These are phyloP conservation scores for Claviceps africana DNA, from an alignment of 2,329 filamentous ascomycete genomes.

Conservation along the genomic window DNA sequence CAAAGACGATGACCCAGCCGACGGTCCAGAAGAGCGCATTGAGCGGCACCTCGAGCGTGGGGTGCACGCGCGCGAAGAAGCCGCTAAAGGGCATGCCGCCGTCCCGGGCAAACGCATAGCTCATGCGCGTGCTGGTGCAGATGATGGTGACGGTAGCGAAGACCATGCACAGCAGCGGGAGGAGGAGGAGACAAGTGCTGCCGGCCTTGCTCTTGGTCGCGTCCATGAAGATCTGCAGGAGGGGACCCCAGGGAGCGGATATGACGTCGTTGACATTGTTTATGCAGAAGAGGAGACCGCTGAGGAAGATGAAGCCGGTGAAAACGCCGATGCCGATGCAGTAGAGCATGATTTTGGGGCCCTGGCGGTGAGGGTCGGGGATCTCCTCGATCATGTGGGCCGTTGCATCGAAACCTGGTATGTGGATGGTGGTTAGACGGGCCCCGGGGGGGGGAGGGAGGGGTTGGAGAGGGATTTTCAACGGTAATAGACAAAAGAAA, in stretches of 20 bases:
- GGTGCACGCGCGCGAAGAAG: conserved; percentile 48
- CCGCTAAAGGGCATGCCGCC: conserved; percentile 40
- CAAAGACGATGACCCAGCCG: conserved; percentile 51
- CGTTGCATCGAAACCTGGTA: conserved; percentile 31
- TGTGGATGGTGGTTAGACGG: not conserved
- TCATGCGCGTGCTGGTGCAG: conserved; percentile 53
- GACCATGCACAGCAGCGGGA: conserved; percentile 49
- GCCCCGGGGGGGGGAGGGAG: too few relatives aligned
- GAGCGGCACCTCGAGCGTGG: conserved; percentile 47
- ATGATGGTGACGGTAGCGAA: conserved; percentile 52
- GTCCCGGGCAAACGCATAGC: conserved; percentile 51
- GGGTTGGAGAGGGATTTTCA: too few relatives aligned
- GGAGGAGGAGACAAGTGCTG: conserved; percentile 50
- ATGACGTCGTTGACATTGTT: conserved; percentile 45
- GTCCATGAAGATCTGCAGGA: conserved; percentile 50
- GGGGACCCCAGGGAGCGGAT: conserved; percentile 38
- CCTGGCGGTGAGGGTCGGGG: conserved; percentile 40
- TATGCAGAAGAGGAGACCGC: conserved; percentile 49
- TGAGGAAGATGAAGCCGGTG: conserved; percentile 49
- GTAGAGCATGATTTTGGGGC: conserved; percentile 53
- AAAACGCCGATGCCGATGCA: conserved; percentile 49
- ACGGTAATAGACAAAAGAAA: not conserved
- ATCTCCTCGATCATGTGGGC: conserved; percentile 45
- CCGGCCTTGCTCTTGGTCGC: conserved; percentile 49
- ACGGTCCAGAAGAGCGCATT: conserved; percentile 52